Conservation (phyloP, 768 basidiomycete genomes). For the Suillus subalutaceus region DNA sequence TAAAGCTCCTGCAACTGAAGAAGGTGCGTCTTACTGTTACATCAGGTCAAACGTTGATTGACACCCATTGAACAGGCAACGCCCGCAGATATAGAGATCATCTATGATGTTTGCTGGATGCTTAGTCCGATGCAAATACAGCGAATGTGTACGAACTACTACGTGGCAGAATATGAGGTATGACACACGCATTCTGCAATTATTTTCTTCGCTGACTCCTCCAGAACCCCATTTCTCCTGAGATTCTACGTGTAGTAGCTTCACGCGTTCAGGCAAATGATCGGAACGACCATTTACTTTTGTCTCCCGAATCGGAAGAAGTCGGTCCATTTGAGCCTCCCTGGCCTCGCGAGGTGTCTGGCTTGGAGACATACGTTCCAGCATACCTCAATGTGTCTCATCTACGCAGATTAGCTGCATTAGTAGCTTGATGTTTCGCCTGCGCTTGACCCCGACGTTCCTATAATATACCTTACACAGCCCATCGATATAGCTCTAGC, state of each 20-base stretch:
- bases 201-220: constrained; percentile 10
- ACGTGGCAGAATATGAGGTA: constrained; percentile 98
- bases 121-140: constrained; percentile 99
- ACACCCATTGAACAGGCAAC: constrained; percentile 61
- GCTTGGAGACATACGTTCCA: constrained; percentile 94
- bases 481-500: constrained; percentile 12
- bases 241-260: constrained; percentile 95
- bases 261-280: constrained; percentile 95
- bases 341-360: constrained; percentile 91
- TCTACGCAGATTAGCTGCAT: constrained; percentile 82
- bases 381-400: constrained; percentile 91
- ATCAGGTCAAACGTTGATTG: constrained; percentile 14
- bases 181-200: constrained; percentile 20
- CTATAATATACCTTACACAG: constrained; percentile 4
- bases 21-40: constrained; percentile 57
- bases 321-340: constrained; percentile 95
- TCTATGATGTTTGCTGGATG: constrained; percentile 99
- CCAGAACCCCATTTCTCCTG: constrained; percentile 94
- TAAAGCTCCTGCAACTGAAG: constrained; percentile 96
- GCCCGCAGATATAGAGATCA: constrained; percentile 95
- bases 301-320: constrained; percentile 96
- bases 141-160: constrained; percentile 98
- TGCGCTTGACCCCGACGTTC: constrained; percentile 4
- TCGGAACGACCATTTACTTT: constrained; percentile 93
- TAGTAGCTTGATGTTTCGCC: constrained; percentile 62